Evolutionary conservation across 148 eudicot species (phyloP), one percentile per base, ranked within the genome.

Genomic region (Rhododendron vialii): DNA sequence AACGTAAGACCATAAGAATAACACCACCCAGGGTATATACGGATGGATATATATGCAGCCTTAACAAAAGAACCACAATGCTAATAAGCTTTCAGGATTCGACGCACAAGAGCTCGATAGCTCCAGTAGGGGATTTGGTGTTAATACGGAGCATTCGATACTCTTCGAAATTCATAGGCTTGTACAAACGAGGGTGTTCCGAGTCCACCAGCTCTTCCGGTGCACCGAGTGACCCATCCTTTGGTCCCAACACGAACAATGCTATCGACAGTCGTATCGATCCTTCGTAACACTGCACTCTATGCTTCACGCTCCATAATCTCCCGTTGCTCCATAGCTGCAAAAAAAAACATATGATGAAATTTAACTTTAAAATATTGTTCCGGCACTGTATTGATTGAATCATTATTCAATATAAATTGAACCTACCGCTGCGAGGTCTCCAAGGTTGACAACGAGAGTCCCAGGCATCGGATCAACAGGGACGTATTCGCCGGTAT

Each of bases 381-480:
- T 51, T 13, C 14, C 65, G 7, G n/a, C 10, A 59, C n/a, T 22
- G 65, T 6, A 20, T 59, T 18, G 3, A 51, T 0, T 13, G 55
- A 51, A 13, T 51, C 55, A 18, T 20, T 59, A 22, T 22, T 59
- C 2, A 22, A 22, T 61, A 8, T 61, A 8, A 69, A 12, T 5
- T 41, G 7, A 69, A 28, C 75, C 17, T 69, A 69, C 75, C 36
- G 75, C 75, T 28, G 91, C 93, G 76, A 88, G 83, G 59, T 93
- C 95, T 17, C 95, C 95, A 8, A 93, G 91, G 85, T 93, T 93
- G 59, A 93, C 91, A 33, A 91, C 80, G 80, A 93, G 88, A 1
- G 95, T 84, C 5, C 92, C 93, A 0, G 93, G 91, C 38, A 76
- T 78, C 13, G 93, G 93, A 86, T 93, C 89, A 24, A 91, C 89